Base-by-base conservation (phyloP, 2,329 filamentous ascomycete species). In the Hypoxylon sp. region DNA sequence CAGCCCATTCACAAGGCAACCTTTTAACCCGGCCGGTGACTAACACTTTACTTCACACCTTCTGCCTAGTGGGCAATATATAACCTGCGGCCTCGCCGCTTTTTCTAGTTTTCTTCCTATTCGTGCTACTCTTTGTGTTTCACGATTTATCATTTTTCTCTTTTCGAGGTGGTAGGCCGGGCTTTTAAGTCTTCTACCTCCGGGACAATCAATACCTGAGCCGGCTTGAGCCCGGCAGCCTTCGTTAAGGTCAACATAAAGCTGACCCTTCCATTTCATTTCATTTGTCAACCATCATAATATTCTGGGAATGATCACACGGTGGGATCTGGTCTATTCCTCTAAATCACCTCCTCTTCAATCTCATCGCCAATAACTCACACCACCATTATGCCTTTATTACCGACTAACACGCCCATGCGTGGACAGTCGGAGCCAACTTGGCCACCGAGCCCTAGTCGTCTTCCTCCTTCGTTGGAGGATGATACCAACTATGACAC, bases 401-500 rank as follows among this genome's bases (percentile, higher is more conserved):
- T 71, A 45, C 71, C 73, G 54, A 58, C 62, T 3, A 54, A 64
- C 54, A 64, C 66, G 30, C 57, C 71, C 40, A 57, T 77, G 54
- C 72, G 72, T 64, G 76, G 77, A 61, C 78, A 75, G 60, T 77
- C 80, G 66, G 83, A 83, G 70, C 36, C 52, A 46, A 83, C 83
- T 14, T 87, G 83, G 83, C 81, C 84, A 16, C 82, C 84, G 2
- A 83, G 82, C n/a, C 82, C 82, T 68, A 76, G 84, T 65, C 80
- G 79, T 45, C 78, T 85, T 24, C 78, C 78, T 46, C 81, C 80
- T 12, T 78, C 79, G 52, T 70, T 80, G 22, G 79, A 81, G 45
- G 79, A 79, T 58, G 78, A 80, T 65, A 77, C 55, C 44, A 68
- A 81, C 38, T 80, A 79, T 55, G 77, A 80, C 63, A 77, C 64